These are phyloP conservation scores for Tuber umbilicatum DNA, from an alignment of 495 filamentous ascomycete genomes.

Conservation along the genomic window DNA sequence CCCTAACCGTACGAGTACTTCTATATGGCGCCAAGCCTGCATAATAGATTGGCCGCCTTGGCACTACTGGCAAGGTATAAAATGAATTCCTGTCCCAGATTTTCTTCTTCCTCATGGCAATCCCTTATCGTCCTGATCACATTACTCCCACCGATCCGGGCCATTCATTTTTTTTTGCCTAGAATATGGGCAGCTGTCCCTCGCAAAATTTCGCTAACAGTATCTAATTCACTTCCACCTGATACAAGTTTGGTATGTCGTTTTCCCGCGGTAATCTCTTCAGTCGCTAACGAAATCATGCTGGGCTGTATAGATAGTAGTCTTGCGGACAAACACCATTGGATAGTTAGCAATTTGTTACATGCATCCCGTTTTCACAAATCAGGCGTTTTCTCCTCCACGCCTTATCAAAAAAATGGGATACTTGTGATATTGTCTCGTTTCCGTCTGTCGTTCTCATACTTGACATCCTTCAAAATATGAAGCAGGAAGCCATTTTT, in stretches of 20 bases:
- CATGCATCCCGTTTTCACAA: neutral
- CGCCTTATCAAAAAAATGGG: conserved; percentile 2
- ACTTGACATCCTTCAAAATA: conserved; percentile 21
- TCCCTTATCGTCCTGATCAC: conserved; percentile 38
- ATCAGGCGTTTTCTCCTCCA: neutral
- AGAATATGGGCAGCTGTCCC: conserved; percentile 37
- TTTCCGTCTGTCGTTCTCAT: neutral
- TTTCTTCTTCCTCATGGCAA: neutral
- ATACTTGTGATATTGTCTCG: neutral
- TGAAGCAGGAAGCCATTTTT: conserved; percentile 25
- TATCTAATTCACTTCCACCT: conserved; percentile 34
- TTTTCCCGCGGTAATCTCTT: neutral
- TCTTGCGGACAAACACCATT: conserved; percentile 35
- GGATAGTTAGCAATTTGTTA: neutral
- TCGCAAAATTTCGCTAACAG: conserved; percentile 42
- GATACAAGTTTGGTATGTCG: conserved; percentile 37
- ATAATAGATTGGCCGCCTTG: too few relatives aligned
- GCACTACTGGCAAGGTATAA: neutral
- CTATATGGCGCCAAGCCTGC: too few relatives aligned
- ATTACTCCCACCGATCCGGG: conserved; percentile 30
- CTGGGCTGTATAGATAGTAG: conserved; percentile 28
- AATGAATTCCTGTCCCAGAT: neutral
- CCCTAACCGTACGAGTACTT: too few relatives aligned
- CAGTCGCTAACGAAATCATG: conserved; percentile 12
- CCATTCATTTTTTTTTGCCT: conserved; percentile 33